These are phyloP conservation scores for Exophiala mesophila DNA, from an alignment of 2,329 filamentous ascomycete genomes.

Conservation along the genomic window DNA sequence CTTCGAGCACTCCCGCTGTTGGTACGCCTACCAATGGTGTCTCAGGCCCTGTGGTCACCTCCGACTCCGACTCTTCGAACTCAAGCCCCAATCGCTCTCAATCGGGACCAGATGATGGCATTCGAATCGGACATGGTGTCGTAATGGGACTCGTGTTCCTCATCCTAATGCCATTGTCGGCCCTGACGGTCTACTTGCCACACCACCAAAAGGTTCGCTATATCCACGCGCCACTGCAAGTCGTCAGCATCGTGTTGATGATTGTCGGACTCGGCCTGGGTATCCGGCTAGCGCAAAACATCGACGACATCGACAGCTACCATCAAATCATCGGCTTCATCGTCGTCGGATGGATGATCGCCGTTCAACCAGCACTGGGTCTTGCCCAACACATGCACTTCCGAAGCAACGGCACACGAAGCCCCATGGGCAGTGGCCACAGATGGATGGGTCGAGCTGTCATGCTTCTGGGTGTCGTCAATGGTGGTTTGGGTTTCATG, in stretches of 20 bases:
- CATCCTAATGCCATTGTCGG: slow-evolving; percentile 35
- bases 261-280: slow-evolving; percentile 50
- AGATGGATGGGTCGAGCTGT: slow-evolving; percentile 52
- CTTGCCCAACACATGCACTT: slow-evolving; percentile 49
- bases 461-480: slow-evolving; percentile 51
- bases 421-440: slow-evolving; percentile 41
- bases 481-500: slow-evolving; percentile 52
- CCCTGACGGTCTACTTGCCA: slow-evolving; percentile 33
- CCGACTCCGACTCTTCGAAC: slow-evolving; percentile 14
- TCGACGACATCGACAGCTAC: slow-evolving; percentile 35
- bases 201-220: slow-evolving; percentile 40
- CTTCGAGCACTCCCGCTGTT: slow-evolving; percentile 2
- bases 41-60: slow-evolving; percentile 15
- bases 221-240: slow-evolving; percentile 44
- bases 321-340: slow-evolving; percentile 54
- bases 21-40: slow-evolving; percentile 15
- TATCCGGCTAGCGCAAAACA: slow-evolving; percentile 42
- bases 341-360: slow-evolving; percentile 47
- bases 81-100: slow-evolving; percentile 7
- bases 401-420: slow-evolving; percentile 38
- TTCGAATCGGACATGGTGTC: slow-evolving; percentile 31
- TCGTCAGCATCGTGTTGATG: slow-evolving; percentile 44
- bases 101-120: slow-evolving; percentile 6
- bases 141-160: slow-evolving; percentile 41
- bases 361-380: slow-evolving; percentile 53